These are phyloP conservation scores for Fistulinella cinereoalba DNA, from an alignment of 1,284 basidiomycete genomes.

Conservation along the genomic window DNA sequence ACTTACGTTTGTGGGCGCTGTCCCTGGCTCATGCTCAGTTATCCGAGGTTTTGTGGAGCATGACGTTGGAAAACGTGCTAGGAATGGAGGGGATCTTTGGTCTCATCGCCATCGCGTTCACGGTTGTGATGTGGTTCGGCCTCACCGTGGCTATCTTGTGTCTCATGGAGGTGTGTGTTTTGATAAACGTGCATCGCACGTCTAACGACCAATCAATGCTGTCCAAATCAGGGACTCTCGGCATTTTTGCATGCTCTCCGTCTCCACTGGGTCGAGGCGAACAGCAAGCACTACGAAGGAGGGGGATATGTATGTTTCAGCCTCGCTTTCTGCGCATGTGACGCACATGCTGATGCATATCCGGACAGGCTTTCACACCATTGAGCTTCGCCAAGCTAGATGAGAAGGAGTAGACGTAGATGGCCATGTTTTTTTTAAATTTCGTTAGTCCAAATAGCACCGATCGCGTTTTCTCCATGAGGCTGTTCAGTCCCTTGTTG, in stretches of 20 bases:
- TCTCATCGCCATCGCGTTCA: slow-evolving; percentile 59
- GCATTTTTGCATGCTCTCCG: slow-evolving; percentile 96
- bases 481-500: slow-evolving; percentile 19
- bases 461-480: slow-evolving; percentile 11
- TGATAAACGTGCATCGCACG: slow-evolving; percentile 16
- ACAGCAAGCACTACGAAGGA: slow-evolving; percentile 95
- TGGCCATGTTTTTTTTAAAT: slow-evolving; percentile 3
- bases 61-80: slow-evolving; percentile 72
- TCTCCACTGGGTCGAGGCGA: slow-evolving; percentile 97
- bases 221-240: slow-evolving; percentile 68
- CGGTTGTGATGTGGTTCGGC: slow-evolving; percentile 79
- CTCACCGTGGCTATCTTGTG: slow-evolving; percentile 80
- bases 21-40: slow-evolving; percentile 98
- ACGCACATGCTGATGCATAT: slow-evolving; percentile 31
- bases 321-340: slow-evolving; percentile 25
- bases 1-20: slow-evolving; percentile 97
- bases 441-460: slow-evolving; percentile 6
- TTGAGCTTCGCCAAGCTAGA: slow-evolving; percentile 59
- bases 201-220: slow-evolving; percentile 9
- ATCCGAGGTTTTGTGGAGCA: slow-evolving; percentile 90
- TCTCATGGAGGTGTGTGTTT: slow-evolving; percentile 82
- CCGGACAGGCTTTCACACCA: slow-evolving; percentile 58
- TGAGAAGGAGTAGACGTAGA: slow-evolving; percentile 29
- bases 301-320: slow-evolving; percentile 73
- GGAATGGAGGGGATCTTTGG: slow-evolving; percentile 55